Evolutionary conservation across 306 rosid species (phyloP), one percentile per base, ranked within the genome.

Genomic region (Calophaca sinica): DNA sequence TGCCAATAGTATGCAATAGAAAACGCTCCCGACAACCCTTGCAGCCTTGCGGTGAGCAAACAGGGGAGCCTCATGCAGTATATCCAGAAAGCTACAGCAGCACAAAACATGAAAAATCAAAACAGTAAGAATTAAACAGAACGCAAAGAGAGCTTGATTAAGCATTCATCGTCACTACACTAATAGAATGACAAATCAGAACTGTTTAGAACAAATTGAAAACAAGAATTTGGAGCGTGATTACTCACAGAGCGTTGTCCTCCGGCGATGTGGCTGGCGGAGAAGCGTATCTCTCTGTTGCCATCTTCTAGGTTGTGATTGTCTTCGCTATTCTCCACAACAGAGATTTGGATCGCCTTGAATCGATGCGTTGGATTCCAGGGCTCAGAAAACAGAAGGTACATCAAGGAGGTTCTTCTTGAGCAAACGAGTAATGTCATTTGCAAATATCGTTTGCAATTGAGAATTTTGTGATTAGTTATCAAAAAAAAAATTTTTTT

Each of bases 21-120:
- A 73, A 28, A 96, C 81, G 78, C 97, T 90, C 12, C 96, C 99
- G 71, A 92, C 48, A 73, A 90, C 84, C 82, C 90, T 89, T 12
- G 96, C 86, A 6, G 99, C 81, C 67, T 92, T 89, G 66, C 99
- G 91, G 67, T 96, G 96, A 59, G 98, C 98, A 20, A 96, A 89
- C 9, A 92, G 74, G 9, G 99, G 98, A 80, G 99, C 96, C 78
- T 96, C 99, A 29, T 96, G 98, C 61, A 96, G 83, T 81, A 96
- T 96, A 74, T 96, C 98, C 10, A 96, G 86, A 83, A 96, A 96
- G 81, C 99, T 96, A 26, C 5, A 51, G 45, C 8, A 62, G 28
- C 6, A 61, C 2, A 62, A 51, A 52, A 8, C 3, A 31, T 11
- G 20, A 78, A 74, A 9, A 63, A 67, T 54, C 38, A 29, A 42